Evolutionary conservation across 2,329 filamentous ascomycete genomes (phyloP), one percentile per base, ranked within the genome.

Genomic region (Colletotrichum spinosum): DNA sequence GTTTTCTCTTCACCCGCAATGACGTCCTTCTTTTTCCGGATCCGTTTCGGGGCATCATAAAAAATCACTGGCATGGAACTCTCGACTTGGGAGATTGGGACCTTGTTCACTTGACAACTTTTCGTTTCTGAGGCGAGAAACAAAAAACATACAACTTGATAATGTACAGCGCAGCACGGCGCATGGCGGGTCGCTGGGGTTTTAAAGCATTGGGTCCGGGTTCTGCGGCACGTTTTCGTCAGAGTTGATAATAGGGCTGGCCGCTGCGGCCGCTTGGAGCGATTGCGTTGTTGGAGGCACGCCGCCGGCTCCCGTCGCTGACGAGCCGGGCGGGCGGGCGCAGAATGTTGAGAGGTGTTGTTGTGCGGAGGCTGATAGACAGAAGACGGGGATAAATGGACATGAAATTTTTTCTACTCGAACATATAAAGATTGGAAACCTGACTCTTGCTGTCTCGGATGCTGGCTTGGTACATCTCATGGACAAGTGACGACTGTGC

Each of bases 161-260:
- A 74, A 73, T 73, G 74, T 77, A 73, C 72, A 76, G 77, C 76
- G 75, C 77, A 76, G 73, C 74, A 76, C 72, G 74, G 76, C 76
- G 77, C 76, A 76, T 67, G 73, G 72, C 72, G 25, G 76, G 75
- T 73, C 70, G 76, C 71, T 70, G 73, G 74, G 76, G 71, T 62
- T 67, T 72, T 25, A 25, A 25, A 76, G 75, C 76, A 77, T 79
- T 78, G 75, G 75, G 74, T 78, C 68, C 75, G 60, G 73, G 71
- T 74, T 67, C 65, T 68, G 60, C 65, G 55, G 60, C 57, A 67
- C 57, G 65, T 65, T 69, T 60, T 60, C 58, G 66, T 61, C 60
- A 25, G 44, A 64, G 65, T 68, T 61, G 65, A 69, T 69, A 69
- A 69, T 69, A 68, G 54, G 38, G 59, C 59, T 67, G 60, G 59